Conservation (phyloP, 2,329 filamentous ascomycete genomes). For the Fusarium euwallaceae region DNA sequence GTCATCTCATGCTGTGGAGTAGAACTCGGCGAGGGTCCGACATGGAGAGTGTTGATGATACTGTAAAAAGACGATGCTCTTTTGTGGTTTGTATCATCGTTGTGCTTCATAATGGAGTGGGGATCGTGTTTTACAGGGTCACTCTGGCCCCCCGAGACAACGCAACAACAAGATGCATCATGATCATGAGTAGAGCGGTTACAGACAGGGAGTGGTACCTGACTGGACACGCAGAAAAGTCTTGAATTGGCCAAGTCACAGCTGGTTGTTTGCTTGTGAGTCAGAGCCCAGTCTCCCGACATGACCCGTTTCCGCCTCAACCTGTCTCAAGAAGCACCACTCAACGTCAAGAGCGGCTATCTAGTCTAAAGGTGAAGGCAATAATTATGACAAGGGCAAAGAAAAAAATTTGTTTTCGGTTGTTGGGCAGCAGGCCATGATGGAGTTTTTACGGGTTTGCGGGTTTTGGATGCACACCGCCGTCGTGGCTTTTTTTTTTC, state of each 20-base stretch:
- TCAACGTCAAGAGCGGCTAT: slow-evolving; percentile 27
- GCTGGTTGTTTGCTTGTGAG: slow-evolving; percentile 5
- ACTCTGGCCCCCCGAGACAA: background rate
- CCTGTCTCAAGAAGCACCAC: slow-evolving; percentile 9
- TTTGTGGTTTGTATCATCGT: background rate
- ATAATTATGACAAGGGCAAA: background rate
- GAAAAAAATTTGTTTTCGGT: background rate
- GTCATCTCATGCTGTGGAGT: slow-evolving; percentile 29
- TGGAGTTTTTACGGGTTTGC: slow-evolving; percentile 34
- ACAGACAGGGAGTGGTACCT: slow-evolving; percentile 9
- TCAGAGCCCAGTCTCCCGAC: slow-evolving; percentile 1
- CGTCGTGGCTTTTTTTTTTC: slow-evolving; percentile 29
- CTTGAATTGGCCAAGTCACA: background rate
- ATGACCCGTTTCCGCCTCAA: slow-evolving; percentile 27
- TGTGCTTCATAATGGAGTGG: background rate
- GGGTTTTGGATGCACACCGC: slow-evolving; percentile 34
- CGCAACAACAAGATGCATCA: slow-evolving; percentile 1
- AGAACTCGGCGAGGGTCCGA: slow-evolving; percentile 30
- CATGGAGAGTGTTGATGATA: slow-evolving; percentile 6
- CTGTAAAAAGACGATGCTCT: background rate
- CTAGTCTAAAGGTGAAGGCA: slow-evolving; percentile 17
- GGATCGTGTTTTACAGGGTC: background rate
- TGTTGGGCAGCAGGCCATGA: slow-evolving; percentile 21
- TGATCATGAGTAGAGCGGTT: background rate
- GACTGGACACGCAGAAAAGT: background rate